Percentiles rank a stretch among this genome's conserved stretches.
These are phyloP conservation scores for Podospora pseudocomata DNA, from an alignment of 495 filamentous ascomycete species.

Conservation along the genomic window DNA sequence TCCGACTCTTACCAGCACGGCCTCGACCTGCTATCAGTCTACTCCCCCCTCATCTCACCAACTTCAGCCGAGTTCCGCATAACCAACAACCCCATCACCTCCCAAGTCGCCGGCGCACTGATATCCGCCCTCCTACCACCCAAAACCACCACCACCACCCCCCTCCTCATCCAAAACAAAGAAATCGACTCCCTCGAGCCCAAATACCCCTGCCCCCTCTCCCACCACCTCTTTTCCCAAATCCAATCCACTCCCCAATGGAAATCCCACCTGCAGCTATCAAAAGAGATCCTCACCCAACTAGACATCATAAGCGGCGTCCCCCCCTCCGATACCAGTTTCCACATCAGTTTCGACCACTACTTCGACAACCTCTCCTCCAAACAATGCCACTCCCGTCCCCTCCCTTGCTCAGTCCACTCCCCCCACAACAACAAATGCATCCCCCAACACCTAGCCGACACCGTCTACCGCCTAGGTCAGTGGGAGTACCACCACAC, in stretches of 20 bases:
- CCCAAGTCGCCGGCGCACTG: constrained; percentile 64
- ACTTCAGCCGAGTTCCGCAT: constrained; percentile 53
- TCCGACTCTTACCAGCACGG: constrained; percentile 66
- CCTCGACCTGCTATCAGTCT: constrained; percentile 59
- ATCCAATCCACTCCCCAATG: constrained; percentile 51
- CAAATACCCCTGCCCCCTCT: constrained; percentile 53
- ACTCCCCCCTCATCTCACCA: constrained; percentile 55
- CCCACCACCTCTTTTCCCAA: constrained; percentile 40
- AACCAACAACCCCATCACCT: constrained; percentile 67
- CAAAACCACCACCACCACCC: constrained; percentile 23
- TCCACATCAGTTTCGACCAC: constrained; percentile 63
- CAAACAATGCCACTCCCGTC: constrained; percentile 61
- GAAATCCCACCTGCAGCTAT: constrained; percentile 55
- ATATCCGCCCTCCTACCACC: constrained; percentile 54
- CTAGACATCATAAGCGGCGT: constrained; percentile 62
- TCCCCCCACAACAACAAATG: constrained; percentile 35
- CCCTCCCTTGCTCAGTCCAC: constrained; percentile 55
- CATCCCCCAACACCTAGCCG: constrained; percentile 51
- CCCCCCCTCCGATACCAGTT: constrained; percentile 48
- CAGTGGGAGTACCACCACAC: constrained; percentile 68
- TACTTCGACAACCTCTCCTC: constrained; percentile 72
- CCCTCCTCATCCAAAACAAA: constrained; percentile 47
- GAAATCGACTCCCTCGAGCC: constrained; percentile 63
- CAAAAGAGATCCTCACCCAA: constrained; percentile 44
- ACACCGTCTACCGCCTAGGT: constrained; percentile 63